Evolutionary conservation across 352 stramenopile species (phyloP), one percentile per base, ranked within the genome.

Genomic region (Phytophthora crassamura): DNA sequence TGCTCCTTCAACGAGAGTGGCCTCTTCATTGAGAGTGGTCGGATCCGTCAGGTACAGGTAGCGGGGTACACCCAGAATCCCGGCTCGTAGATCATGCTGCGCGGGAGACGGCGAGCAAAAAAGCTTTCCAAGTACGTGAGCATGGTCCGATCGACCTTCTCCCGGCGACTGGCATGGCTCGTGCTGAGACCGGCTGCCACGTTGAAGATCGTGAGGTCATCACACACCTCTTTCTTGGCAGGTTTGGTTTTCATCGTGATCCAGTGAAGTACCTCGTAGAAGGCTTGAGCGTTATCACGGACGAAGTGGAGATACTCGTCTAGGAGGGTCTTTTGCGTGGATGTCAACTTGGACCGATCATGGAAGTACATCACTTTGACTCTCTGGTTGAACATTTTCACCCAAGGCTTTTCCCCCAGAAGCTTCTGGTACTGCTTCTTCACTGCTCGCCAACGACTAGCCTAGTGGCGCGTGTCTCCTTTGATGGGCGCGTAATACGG

Each of bases 331-430:
- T 42, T 11, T 2, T 9, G n/a, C 2, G 2, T 33, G 2, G 39
- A 5, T 9, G 16, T n/a, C 20, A 63, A 22, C 1, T 49, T n/a
- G 4, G 32, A 34, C 7, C 22, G 34, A 7, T 12, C 5, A 33
- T 55, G 55, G 5, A 63, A 55, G 22, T 55, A 63, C 1, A 55
- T n/a, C 8, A 35, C 16, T 20, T 48, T 54, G 14, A 49, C 25
- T 0, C 43, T 43, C 5, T 53, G n/a, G 1, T 14, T 2, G 15
- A 16, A 49, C 55, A 63, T 63, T 2, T 3, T 5, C 22, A 41
- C 22, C 43, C 43, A 63, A 7, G 55, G 55, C 11, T 11, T 16
- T 5, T 14, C 3, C 1, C 8, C 20, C 1, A 60, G 10, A 2
- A 60, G 10, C 15, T 2, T 7, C 7, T 7, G 6, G 22, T 59